Percentiles rank a stretch among this genome's conserved stretches.
phyloP scores from a whole-genome alignment of 768 basidiomycete genomes.

The Boletus edulis region DNA sequence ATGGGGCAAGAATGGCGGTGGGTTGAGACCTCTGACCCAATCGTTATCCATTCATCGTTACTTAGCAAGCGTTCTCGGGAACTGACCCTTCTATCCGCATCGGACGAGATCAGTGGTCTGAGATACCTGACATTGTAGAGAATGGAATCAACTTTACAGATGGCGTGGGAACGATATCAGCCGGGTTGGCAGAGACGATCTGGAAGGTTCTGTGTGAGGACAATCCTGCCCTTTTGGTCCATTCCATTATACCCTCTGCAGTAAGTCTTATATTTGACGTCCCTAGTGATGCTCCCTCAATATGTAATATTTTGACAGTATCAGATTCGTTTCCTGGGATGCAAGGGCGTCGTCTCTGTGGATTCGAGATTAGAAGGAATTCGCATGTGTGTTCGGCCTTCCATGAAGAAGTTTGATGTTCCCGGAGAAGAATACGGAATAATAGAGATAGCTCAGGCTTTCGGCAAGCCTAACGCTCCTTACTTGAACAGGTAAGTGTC shows the following conservation, averaged over 20 bases:
- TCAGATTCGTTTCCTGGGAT: conserved; percentile 82
- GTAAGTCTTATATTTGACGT: conserved; percentile 39
- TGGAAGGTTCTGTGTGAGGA: conserved; percentile 53
- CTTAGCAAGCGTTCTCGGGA: conserved; percentile 74
- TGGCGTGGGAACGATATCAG: conserved; percentile 78
- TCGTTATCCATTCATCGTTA: conserved; percentile 7
- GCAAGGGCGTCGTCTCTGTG: conserved; percentile 76
- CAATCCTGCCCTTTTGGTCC: conserved; percentile 34
- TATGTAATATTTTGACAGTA: conserved; percentile 38
- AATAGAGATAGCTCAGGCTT: conserved; percentile 72
- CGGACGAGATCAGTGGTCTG: conserved; percentile 54
- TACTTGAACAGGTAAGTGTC: conserved; percentile 74
- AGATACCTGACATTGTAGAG: conserved; percentile 54
- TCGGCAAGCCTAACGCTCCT: conserved; percentile 55
- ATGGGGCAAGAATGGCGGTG: conserved; percentile 71
- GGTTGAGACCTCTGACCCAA: neutral
- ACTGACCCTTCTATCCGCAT: conserved; percentile 75
- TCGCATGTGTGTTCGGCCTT: conserved; percentile 65
- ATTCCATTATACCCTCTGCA: conserved; percentile 52
- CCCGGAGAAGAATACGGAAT: conserved; percentile 46
- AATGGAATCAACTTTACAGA: conserved; percentile 60
- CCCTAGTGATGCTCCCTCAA: neutral
- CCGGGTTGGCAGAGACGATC: conserved; percentile 54
- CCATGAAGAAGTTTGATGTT: conserved; percentile 75
- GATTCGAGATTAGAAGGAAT: conserved; percentile 54